These are phyloP conservation scores for Dalechampia spathulata DNA, from an alignment of 441 rosid genomes.

Conservation along the genomic window DNA sequence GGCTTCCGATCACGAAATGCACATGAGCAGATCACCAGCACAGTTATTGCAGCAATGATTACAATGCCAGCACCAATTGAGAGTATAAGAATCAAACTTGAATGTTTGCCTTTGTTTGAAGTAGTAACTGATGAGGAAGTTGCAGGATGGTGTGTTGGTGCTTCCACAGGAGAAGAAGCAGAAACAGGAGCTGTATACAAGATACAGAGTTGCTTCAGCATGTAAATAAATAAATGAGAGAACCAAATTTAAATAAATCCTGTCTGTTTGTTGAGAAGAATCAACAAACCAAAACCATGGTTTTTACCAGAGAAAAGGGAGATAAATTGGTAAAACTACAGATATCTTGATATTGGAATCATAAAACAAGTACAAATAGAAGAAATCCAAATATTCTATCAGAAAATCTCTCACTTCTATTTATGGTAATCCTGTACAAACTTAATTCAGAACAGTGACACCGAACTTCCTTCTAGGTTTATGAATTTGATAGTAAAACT, in stretches of 20 bases:
- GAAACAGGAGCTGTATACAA: slow-evolving; percentile 60
- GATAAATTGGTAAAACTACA: neutral
- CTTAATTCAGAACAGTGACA: too few relatives aligned
- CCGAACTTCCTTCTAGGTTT: too few relatives aligned
- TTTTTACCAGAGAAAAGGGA: neutral
- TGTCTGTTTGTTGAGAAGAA: too few relatives aligned
- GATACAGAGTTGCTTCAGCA: slow-evolving; percentile 20
- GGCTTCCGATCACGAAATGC: slow-evolving; percentile 47
- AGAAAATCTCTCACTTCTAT: too few relatives aligned
- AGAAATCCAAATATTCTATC: too few relatives aligned
- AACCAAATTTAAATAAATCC: slow-evolving; percentile 1
- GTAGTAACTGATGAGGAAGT: slow-evolving; percentile 28
- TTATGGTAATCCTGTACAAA: too few relatives aligned
- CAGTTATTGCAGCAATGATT: slow-evolving; percentile 40
- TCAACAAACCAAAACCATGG: neutral
- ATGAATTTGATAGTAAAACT: too few relatives aligned
- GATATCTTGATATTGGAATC: too few relatives aligned
- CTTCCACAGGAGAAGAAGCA: slow-evolving; percentile 45
- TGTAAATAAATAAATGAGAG: slow-evolving; percentile 16
- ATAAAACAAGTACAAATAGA: too few relatives aligned
- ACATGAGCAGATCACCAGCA: slow-evolving; percentile 60
- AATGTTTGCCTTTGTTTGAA: slow-evolving; percentile 45
- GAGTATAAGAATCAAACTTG: slow-evolving; percentile 55
- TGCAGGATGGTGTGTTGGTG: slow-evolving; percentile 42
- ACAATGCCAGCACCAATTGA: slow-evolving; percentile 59